Base-by-base conservation (phyloP, 2,329 filamentous ascomycete species). In the Pestalotiopsis sp. region DNA sequence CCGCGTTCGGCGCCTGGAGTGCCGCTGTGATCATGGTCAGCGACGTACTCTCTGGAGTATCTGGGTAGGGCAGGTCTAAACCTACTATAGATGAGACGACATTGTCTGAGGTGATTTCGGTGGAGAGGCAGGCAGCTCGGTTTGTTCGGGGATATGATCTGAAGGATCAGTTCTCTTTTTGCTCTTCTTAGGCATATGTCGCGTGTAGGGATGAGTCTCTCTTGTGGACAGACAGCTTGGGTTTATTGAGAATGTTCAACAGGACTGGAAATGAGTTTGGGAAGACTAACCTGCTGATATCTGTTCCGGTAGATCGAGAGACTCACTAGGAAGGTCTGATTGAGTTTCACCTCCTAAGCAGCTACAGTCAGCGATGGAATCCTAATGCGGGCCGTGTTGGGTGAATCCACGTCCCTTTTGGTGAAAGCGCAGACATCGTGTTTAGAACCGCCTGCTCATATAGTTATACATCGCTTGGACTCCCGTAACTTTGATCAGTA, bases 1-100 rank as follows among this genome's bases (percentile, higher is more conserved):
- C 70, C 74, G 66, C 76, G 74, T 70, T 73, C 74, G 71, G 74
- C 75, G 71, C 72, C 76, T 67, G 72, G 77, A 23, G 20, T 23
- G 68, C 73, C 72, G 52, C 70, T 69, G 41, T 72, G 71, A 61
- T 71, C 72, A 31, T 60, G 55, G 61, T 52, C 45, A 49, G 59
- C 61, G 70, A 23, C 20, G 20, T 23, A 23, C 20, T 23, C 20
- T 23, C 20, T 23, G 20, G 20, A 23, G 20, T 23, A 23, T 23
- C 20, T 2, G 62, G 65, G 27, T 25, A 14, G 65, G 68, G 62
- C 6, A 9, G 6, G 2, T 52, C 9, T 45, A 4, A 45, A 52
- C 45, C 17, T 52, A 52, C 45, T 45, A n/a, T n/a, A n/a, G 45
- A 14, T 3, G 20, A 52, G 45, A 20, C 7, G 20, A 9, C 13